Base-by-base conservation (phyloP, 1,139 yeast species). In the Yamadazyma sp. region DNA sequence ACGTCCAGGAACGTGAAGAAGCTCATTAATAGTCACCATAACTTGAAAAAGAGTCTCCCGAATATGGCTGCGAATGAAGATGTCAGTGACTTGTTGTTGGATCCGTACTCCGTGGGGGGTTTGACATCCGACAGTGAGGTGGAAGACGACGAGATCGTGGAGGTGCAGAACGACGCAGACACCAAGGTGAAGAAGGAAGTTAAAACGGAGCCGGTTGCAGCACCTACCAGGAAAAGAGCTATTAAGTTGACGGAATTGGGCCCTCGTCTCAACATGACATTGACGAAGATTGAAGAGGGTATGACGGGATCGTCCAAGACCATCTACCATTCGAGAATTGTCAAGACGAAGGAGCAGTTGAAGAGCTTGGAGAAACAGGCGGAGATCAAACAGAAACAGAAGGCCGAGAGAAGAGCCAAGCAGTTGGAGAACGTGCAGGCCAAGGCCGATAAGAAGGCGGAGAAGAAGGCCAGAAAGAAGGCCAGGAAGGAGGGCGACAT, bases 241-340 rank as follows among this genome's bases (percentile, higher is more conserved):
- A 87, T 94, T 50, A 89, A 89, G 58, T 72, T 94, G 43, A 86
- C 92, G 1, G 99, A 94, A 62, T 69, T 90, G 40, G 99, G 99
- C 0, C 99, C 99, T 26, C 76, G 99, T 49, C 64, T 94, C 61
- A 80, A 78, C 50, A 70, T 94, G 63, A 69, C 80, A 36, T 70
- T 92, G 45, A 69, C 85, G 40, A 94, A 94, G 66, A 86, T 94
- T 43, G 97, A 92, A 62, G 97, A 92, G 58, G 96, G 95, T 13
- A 78, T 90, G 35, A 70, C 78, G 3, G 98, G 98, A 34, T 56
- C 72, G 4, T 66, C 73, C 21, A 89, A 88, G 65, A 87, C 94
- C 13, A 62, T 94, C 45, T 87, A 85, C 62, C 98, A 94, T 58
- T 73, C 87, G 30, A 72, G 68, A 38, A 70, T 87, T 42, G 66